phyloP scores from a whole-genome alignment of 163 green algal genomes.

The Scenedesmus sp. region DNA sequence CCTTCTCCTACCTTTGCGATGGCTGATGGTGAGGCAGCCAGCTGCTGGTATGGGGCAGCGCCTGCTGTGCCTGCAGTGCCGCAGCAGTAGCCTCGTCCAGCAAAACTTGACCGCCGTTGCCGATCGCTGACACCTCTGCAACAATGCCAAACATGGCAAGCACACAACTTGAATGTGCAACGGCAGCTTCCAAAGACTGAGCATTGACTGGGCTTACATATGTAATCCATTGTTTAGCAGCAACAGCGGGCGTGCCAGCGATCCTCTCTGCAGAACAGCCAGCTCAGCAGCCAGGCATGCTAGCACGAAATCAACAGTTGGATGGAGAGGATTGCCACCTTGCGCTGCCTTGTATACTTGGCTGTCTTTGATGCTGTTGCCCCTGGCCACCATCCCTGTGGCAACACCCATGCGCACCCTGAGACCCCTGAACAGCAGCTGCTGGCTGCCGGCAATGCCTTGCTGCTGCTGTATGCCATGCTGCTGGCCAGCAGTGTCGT shows the following conservation, averaged over 20 bases:
- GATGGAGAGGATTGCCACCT: constrained; percentile 43
- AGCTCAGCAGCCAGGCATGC: too few relatives aligned
- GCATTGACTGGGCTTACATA: too few relatives aligned
- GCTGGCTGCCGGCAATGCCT: background rate
- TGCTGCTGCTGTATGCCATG: background rate
- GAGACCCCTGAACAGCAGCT: constrained; percentile 62
- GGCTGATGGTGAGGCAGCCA: background rate
- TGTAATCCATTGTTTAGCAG: too few relatives aligned
- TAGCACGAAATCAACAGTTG: background rate
- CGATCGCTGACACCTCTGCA: constrained; percentile 63
- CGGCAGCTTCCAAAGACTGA: too few relatives aligned
- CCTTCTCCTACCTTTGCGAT: background rate
- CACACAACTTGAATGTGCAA: background rate
- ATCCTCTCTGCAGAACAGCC: too few relatives aligned
- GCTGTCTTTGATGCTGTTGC: constrained; percentile 39
- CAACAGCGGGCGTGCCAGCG: too few relatives aligned
- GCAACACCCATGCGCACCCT: constrained; percentile 71
- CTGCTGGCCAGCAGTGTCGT: background rate
- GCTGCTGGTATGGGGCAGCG: background rate
- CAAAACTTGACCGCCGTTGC: constrained; percentile 67
- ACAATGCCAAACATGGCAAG: background rate
- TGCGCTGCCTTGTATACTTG: constrained; percentile 59
- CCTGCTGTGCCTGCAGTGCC: constrained; percentile 54
- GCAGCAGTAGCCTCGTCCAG: constrained; percentile 65
- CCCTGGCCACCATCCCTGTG: constrained; percentile 55